These are phyloP conservation scores for Xylaria digitata DNA, from an alignment of 2,329 filamentous ascomycete genomes.

Conservation along the genomic window DNA sequence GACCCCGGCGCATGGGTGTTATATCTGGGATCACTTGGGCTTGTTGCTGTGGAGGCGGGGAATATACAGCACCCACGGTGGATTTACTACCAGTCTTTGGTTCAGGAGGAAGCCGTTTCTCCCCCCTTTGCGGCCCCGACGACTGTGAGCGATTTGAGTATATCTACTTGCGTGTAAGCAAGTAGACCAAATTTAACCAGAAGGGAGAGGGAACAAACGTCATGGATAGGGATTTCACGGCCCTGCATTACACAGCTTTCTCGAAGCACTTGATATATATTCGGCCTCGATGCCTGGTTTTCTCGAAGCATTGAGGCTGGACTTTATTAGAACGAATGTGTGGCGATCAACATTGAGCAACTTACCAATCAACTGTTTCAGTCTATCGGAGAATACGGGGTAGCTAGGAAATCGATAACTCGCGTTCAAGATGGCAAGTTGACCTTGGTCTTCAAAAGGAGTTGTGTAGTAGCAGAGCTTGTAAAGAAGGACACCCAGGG, in stretches of 20 bases:
- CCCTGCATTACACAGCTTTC: slow-evolving; percentile 92
- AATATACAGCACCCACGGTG: slow-evolving; percentile 82
- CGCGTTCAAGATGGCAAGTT: slow-evolving; percentile 96
- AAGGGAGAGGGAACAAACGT: slow-evolving; percentile 68
- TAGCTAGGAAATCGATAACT: slow-evolving; percentile 92
- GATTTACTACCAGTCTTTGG: slow-evolving; percentile 64
- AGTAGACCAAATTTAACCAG: slow-evolving; percentile 10
- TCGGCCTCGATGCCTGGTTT: slow-evolving; percentile 80
- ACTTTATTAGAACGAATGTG: slow-evolving; percentile 37
- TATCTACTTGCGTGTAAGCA: slow-evolving; percentile 65
- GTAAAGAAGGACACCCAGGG: slow-evolving; percentile 91
- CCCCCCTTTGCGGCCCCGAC: slow-evolving; percentile 67
- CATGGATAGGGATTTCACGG: slow-evolving; percentile 85
- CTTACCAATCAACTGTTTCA: slow-evolving; percentile 91
- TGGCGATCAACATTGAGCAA: slow-evolving; percentile 23
- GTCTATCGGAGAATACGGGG: slow-evolving; percentile 86
- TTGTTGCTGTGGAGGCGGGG: slow-evolving; percentile 76
- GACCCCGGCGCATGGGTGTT: slow-evolving; percentile 90
- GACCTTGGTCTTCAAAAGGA: slow-evolving; percentile 96
- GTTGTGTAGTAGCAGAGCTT: slow-evolving; percentile 99
- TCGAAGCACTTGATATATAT: slow-evolving; percentile 91
- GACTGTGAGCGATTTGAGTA: slow-evolving; percentile 73
- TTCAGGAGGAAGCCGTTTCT: slow-evolving; percentile 65
- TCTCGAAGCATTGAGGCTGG: slow-evolving; percentile 87
- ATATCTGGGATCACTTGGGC: slow-evolving; percentile 82